Percentiles rank a stretch among this genome's conserved stretches.
Evolutionary conservation across 1,284 basidiomycete species (phyloP).

Genomic region (Inonotus obliquus): DNA sequence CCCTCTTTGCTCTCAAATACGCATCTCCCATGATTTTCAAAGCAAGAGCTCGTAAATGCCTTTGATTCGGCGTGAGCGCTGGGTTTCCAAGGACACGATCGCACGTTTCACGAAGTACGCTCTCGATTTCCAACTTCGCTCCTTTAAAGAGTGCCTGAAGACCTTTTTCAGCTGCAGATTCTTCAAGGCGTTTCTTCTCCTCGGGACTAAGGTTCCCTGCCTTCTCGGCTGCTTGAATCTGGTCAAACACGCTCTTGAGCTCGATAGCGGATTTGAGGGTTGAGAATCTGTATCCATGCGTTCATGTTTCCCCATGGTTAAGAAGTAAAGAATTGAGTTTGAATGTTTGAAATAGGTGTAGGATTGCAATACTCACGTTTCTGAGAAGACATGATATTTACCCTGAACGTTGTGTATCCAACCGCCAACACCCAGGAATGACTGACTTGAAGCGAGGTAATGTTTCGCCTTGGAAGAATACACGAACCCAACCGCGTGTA

Average conservation of each 20-base stretch:
- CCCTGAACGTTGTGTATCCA: constrained; percentile 95
- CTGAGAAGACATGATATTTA: constrained; percentile 90
- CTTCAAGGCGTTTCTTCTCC: constrained; percentile 87
- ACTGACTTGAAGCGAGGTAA: constrained; percentile 73
- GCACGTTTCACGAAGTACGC: constrained; percentile 89
- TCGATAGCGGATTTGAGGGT: constrained; percentile 87
- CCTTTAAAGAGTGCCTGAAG: constrained; percentile 92
- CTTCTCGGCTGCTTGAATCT: constrained; percentile 89
- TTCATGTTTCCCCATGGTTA: background rate
- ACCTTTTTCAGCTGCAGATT: constrained; percentile 96
- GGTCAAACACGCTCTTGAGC: constrained; percentile 93
- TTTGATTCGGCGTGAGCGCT: constrained; percentile 51
- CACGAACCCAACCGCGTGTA: constrained; percentile 89
- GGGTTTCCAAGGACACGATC: constrained; percentile 76
- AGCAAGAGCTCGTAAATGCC: constrained; percentile 73
- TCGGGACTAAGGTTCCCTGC: constrained; percentile 82
- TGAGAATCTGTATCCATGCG: constrained; percentile 59
- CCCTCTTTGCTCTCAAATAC: constrained; percentile 68
- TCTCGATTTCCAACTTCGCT: constrained; percentile 93
- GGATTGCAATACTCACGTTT: constrained; percentile 59
- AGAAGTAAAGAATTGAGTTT: constrained; percentile 4
- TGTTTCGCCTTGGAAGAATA: constrained; percentile 84
- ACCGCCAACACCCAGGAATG: constrained; percentile 78
- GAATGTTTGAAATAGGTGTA: background rate
- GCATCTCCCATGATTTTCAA: constrained; percentile 81